Conservation (phyloP, 2,329 filamentous ascomycete genomes). For the Stromatinia cepivora region DNA sequence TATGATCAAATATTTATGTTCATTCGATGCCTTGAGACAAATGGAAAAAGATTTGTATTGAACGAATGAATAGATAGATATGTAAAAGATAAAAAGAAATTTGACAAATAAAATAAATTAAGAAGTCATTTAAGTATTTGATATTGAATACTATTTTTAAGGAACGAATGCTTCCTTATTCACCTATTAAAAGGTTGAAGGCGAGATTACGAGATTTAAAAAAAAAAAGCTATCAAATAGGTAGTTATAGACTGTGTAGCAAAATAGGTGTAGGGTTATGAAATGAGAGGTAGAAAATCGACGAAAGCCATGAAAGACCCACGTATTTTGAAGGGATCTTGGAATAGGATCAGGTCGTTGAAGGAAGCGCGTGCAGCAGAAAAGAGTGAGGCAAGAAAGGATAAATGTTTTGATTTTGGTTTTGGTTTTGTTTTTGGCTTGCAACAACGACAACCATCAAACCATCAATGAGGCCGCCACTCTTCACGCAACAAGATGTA, state of each 20-base stretch:
- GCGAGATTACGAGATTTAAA: background rate
- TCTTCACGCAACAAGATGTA: conserved; percentile 1
- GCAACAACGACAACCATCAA: background rate
- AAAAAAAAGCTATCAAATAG: background rate
- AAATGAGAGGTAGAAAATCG: conserved; percentile 18
- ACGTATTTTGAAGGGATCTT: conserved; percentile 19
- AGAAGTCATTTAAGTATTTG: conserved; percentile 33
- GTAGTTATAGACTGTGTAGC: conserved; percentile 13
- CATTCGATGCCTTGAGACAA: background rate
- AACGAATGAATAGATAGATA: conserved; percentile 23
- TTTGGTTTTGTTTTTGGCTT: background rate
- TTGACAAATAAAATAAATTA: conserved; percentile 26
- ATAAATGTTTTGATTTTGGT: background rate
- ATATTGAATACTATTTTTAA: background rate
- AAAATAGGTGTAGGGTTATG: background rate
- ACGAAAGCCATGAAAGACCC: conserved; percentile 7
- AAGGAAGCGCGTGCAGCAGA: conserved; percentile 18
- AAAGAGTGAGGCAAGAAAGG: background rate
- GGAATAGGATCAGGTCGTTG: background rate
- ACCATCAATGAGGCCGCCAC: conserved; percentile 3
- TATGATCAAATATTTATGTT: conserved; percentile 4
- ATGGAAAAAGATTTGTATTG: background rate
- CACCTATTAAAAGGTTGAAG: background rate
- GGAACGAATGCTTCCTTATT: conserved; percentile 7
- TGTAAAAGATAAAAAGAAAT: conserved; percentile 5